Evolutionary conservation across 257 asterid species (phyloP).

Genomic region (Parsonsia alboflavescens): DNA sequence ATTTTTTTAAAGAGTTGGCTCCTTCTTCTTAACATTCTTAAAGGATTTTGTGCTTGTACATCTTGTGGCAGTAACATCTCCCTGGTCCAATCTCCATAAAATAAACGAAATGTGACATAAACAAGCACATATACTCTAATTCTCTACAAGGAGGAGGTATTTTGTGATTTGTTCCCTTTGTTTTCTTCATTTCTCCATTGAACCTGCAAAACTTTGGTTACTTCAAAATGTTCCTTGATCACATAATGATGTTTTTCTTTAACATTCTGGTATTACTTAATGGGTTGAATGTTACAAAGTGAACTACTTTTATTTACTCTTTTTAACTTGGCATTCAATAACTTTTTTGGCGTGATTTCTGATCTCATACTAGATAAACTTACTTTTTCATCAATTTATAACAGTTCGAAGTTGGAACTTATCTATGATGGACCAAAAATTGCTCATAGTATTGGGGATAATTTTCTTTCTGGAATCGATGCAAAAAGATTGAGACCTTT

Average conservation of each 20-base stretch:
- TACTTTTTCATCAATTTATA: not conserved
- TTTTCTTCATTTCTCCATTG: not conserved
- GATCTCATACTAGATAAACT: not conserved
- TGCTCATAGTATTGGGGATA: slow-evolving; percentile 1
- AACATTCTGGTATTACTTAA: not conserved
- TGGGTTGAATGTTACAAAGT: not conserved
- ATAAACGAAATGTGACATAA: not conserved
- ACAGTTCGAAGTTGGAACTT: not conserved
- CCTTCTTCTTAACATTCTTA: not conserved
- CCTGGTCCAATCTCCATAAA: slow-evolving; percentile 1
- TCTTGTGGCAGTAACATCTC: not conserved
- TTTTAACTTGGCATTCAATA: not conserved
- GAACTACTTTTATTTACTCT: not conserved
- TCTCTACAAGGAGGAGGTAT: not conserved
- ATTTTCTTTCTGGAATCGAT: not conserved
- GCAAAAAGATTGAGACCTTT: slow-evolving; percentile 1
- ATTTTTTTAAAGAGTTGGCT: not conserved
- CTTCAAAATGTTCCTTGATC: not conserved
- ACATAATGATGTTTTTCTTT: not conserved
- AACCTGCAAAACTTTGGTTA: not conserved
- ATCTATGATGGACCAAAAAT: not conserved
- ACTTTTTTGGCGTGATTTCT: not conserved
- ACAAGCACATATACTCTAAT: not conserved
- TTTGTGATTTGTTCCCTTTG: not conserved
- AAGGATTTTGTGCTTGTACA: not conserved